Evolutionary conservation across 2,329 filamentous ascomycete species (phyloP), one percentile per base, ranked within the genome.

Genomic region (Trichoderma polysporum): DNA sequence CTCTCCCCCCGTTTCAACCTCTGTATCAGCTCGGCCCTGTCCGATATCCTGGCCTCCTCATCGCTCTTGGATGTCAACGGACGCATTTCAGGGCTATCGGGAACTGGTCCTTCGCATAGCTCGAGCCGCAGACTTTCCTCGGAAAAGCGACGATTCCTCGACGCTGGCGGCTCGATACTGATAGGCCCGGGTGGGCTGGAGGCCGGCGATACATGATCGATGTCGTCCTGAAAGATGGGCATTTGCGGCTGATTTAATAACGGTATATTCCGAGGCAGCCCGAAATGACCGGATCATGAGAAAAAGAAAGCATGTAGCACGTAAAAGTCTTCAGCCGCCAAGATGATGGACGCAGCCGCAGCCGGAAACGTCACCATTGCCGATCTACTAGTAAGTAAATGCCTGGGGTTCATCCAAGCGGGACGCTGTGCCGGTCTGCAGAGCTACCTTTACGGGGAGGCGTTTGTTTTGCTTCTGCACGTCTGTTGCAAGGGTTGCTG

Each of bases 21-120:
- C 78, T 93, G 87, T 66, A 98, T 97, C 72, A 97, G 82, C 77
- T 94, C 90, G 66, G 88, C 88, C 70, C 94, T 86, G 76, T 93
- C 88, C 19, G 83, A 84, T 39, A 81, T 82, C 13, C 79, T 73
- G 29, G 67, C 68, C 17, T 74, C 74, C 57, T 73, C 72, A 27
- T 75, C 72, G 35, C 29, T 66, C 17, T 68, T 69, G 7, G 73
- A 72, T 13, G 70, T 71, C 27, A 68, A 52, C 10, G 77, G 70
- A 35, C 66, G 71, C 29, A 63, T 68, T 10, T 45, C 41, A 17
- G 80, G 81, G 57, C 77, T 82, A 53, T 84, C 83, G 29, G 75
- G 77, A 17, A 88, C 53, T 1, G 82, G 86, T 0, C 86, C 87
- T 65, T 89, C 87, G 71, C 86, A 88, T 10, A 89, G 77, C 33